These are phyloP conservation scores for Lentinula lateritia DNA, from an alignment of 768 basidiomycete species.

Conservation along the genomic window DNA sequence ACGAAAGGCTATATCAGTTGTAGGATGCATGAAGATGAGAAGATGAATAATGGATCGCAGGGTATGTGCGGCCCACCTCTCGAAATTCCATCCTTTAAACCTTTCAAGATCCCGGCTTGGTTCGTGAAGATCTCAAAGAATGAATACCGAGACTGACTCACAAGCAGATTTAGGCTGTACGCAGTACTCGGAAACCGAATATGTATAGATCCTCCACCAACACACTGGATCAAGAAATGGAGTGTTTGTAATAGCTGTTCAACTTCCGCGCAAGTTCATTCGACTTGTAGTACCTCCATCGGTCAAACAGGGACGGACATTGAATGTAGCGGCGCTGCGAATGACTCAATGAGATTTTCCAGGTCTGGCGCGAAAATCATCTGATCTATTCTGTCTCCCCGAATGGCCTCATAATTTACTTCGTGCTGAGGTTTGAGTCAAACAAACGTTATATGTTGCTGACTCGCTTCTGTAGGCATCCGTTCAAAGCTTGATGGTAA, in stretches of 20 bases:
- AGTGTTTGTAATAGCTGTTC: constrained; percentile 1
- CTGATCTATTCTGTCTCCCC: too few relatives aligned
- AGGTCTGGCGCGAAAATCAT: background rate
- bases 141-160: constrained; percentile 5
- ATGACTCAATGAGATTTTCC: constrained; percentile 1
- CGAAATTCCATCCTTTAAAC: background rate
- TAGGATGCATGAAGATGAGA: background rate
- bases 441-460: background rate
- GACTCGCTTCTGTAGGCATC: background rate
- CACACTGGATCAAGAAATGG: background rate
- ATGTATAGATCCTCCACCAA: background rate
- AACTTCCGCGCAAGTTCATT: background rate
- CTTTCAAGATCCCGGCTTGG: background rate
- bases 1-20: background rate
- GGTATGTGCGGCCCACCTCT: background rate
- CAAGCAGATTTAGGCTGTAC: background rate
- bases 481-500: background rate
- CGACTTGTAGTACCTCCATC: background rate
- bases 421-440: background rate
- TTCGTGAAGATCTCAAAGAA: background rate
- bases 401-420: background rate
- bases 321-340: background rate
- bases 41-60: background rate
- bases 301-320: background rate
- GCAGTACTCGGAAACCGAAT: background rate